Percentiles rank a stretch among this genome's conserved stretches.
These are phyloP conservation scores for Phytophthora tentaculata DNA, from an alignment of 352 stramenopile genomes.

Conservation along the genomic window DNA sequence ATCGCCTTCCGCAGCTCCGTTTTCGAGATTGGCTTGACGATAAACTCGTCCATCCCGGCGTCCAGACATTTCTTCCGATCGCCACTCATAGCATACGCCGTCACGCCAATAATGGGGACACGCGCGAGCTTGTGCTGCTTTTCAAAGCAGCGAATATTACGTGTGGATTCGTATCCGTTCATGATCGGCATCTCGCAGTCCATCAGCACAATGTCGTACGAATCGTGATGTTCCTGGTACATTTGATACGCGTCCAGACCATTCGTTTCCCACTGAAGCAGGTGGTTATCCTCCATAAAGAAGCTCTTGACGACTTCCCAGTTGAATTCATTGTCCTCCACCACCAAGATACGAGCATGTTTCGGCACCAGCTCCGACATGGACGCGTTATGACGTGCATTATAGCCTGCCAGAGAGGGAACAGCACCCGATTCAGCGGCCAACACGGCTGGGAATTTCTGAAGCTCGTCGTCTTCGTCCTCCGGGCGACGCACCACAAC, in stretches of 20 bases:
- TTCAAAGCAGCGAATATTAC: conserved; percentile 77
- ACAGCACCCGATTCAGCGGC: conserved; percentile 22
- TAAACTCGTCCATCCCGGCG: conserved; percentile 87
- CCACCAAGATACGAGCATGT: conserved; percentile 79
- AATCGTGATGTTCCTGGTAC: conserved; percentile 79
- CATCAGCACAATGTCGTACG: conserved; percentile 85
- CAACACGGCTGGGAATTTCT: conserved; percentile 54
- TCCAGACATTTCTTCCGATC: conserved; percentile 86
- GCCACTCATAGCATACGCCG: conserved; percentile 85
- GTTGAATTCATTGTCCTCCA: conserved; percentile 92
- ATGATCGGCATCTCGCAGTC: conserved; percentile 91
- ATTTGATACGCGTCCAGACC: conserved; percentile 70
- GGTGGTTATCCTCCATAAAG: conserved; percentile 80
- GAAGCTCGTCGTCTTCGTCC: conserved; percentile 53
- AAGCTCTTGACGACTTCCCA: conserved; percentile 92
- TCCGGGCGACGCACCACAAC: conserved; percentile 62
- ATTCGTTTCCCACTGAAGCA: conserved; percentile 86
- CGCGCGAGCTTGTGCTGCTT: conserved; percentile 64
- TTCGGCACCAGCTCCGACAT: conserved; percentile 55
- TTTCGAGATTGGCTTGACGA: conserved; percentile 88
- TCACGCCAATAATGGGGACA: conserved; percentile 86
- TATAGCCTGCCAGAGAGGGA: conserved; percentile 26
- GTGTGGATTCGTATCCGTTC: conserved; percentile 81
- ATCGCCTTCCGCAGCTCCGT: conserved; percentile 65
- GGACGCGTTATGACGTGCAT: conserved; percentile 26